Evolutionary conservation across 1,284 basidiomycete species (phyloP), one percentile per base, ranked within the genome.

Genomic region (Apiotrichum laibachii): DNA sequence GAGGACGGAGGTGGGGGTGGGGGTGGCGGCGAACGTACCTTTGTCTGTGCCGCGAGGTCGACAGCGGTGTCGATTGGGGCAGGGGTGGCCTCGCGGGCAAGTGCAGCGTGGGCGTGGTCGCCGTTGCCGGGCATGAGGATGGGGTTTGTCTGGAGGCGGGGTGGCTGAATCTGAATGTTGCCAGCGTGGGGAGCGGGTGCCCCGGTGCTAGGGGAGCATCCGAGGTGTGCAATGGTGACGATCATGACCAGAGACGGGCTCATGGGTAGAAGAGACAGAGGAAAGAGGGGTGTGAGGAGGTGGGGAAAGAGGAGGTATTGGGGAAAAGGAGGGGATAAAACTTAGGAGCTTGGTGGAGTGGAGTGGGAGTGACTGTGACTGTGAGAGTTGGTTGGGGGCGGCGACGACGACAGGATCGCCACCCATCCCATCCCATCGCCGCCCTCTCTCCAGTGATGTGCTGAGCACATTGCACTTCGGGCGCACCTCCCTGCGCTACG

Each of bases 241-340:
- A 33, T 49, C 47, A 49, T 49, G 47, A 49, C 47, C 35, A 21
- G 21, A 7, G 43, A 44, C 43, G 19, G 11, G 47, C 31, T 49
- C 47, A n/a, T 47, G 22, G 45, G 35, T 21, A 19, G 8, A n/a
- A 51, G 18, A 42, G 26, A 35, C n/a, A n/a, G n/a, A n/a, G n/a
- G n/a, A n/a, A n/a, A n/a, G n/a, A n/a, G n/a, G n/a, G 34, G 33
- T 11, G 19, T 39, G 11, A 39, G 16, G 35, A 39, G 16, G 35
- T 46, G 45, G 21, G 21, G 33, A 31, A 37, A 16, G 37, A 11
- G 2, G 10, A 16, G 5, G n/a, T 16, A 39, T 50, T 35, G 34
- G 50, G 19, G 21, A 26, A 43, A 19, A 37, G 26, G 4, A 7
- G 26, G 3, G 26, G 26, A 31, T 31, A 31, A 31, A 31, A 31